Evolutionary conservation across 2,329 filamentous ascomycete genomes (phyloP).

Genomic region (Beauveria asiatica): DNA sequence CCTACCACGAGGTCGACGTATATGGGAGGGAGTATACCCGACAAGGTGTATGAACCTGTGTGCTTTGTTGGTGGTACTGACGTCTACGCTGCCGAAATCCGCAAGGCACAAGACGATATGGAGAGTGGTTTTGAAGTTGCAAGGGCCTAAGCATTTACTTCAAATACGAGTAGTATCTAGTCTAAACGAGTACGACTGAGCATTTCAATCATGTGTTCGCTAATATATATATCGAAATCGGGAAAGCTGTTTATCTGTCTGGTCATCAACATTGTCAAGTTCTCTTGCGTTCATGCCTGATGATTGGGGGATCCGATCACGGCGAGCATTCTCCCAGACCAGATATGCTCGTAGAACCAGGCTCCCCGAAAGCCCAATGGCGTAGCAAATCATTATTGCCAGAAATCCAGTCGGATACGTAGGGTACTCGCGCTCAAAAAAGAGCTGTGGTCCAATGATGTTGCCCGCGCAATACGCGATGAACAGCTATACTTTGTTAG

Average conservation of each 20-base stretch:
- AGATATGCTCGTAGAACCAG: conserved; percentile 43
- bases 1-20: conserved; percentile 1
- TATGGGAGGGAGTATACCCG: conserved; percentile 8
- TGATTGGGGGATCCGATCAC: conserved; percentile 26
- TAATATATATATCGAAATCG: not conserved
- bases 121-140: not conserved
- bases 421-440: conserved; percentile 47
- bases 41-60: not conserved
- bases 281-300: not conserved
- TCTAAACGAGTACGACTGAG: not conserved
- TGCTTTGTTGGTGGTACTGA: not conserved
- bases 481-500: conserved; percentile 30
- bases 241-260: not conserved
- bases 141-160: not conserved
- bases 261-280: not conserved
- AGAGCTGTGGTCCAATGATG: conserved; percentile 52
- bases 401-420: conserved; percentile 53
- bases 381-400: conserved; percentile 53
- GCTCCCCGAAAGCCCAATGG: conserved; percentile 33
- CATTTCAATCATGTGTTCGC: too few relatives aligned
- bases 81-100: not conserved
- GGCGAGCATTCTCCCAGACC: conserved; percentile 41
- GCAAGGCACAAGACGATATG: not conserved
- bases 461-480: conserved; percentile 54
- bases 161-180: not conserved